phyloP scores from a whole-genome alignment of 2,329 filamentous ascomycete genomes.

The Dactylellina drechsleri region DNA sequence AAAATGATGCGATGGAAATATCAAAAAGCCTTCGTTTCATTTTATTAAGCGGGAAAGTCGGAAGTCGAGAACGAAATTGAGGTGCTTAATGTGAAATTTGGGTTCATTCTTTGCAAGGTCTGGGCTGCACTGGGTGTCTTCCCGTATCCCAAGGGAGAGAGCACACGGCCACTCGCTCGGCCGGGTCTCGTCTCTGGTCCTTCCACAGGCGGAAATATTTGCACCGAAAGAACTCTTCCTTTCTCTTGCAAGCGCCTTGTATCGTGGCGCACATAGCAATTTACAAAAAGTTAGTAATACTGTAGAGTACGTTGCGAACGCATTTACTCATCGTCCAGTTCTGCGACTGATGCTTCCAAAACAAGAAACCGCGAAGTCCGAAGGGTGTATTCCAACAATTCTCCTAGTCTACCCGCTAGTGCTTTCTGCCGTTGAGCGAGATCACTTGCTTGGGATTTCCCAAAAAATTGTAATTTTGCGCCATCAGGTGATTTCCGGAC shows the following conservation, averaged over 20 bases:
- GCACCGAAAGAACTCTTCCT: too few species aligned
- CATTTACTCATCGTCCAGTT: too few species aligned
- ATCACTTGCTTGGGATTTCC: constrained; percentile 32
- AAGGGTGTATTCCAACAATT: constrained; percentile 14
- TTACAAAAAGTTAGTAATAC: too few species aligned
- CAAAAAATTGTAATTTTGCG: constrained; percentile 41
- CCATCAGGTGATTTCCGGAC: constrained; percentile 55
- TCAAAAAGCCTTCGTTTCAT: constrained; percentile 37
- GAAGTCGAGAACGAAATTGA: constrained; percentile 14
- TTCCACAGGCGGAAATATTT: too few species aligned
- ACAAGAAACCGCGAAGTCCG: background rate
- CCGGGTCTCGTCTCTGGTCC: background rate
- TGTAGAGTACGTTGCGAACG: too few species aligned
- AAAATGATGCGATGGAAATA: constrained; percentile 12
- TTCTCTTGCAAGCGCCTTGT: too few species aligned
- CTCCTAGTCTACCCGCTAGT: constrained; percentile 21
- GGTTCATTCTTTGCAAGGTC: constrained; percentile 1
- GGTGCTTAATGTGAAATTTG: constrained; percentile 10
- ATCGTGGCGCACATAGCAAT: too few species aligned
- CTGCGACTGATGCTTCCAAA: too few species aligned
- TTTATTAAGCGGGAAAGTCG: background rate
- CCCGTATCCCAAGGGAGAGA: background rate
- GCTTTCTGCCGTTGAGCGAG: constrained; percentile 8
- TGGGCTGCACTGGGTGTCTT: background rate
- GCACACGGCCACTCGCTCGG: background rate